Conservation (phyloP, 129 eudicot genomes). For the Smallanthus sonchifolius region DNA sequence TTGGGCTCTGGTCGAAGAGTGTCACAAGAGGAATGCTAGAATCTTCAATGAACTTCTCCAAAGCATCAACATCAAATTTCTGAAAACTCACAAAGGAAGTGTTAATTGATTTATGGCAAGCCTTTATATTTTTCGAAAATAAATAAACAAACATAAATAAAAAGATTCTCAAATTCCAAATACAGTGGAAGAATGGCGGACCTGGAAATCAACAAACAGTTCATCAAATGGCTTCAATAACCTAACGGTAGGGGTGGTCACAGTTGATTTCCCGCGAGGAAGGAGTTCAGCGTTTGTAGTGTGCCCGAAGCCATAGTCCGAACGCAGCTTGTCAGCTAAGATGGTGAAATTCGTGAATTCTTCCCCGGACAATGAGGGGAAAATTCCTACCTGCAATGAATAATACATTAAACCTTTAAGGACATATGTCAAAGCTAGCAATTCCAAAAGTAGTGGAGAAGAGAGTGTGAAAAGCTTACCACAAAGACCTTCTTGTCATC, state of each 20-base stretch:
- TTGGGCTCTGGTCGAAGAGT: conserved; percentile 48
- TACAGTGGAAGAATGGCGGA: conserved; percentile 13
- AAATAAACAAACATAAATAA: neutral
- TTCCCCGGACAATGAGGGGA: conserved; percentile 65
- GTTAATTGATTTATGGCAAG: neutral
- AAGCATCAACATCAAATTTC: conserved; percentile 62
- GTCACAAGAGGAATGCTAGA: conserved; percentile 57
- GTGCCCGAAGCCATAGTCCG: conserved; percentile 66
- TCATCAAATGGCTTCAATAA: conserved; percentile 90
- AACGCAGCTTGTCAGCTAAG: conserved; percentile 70
- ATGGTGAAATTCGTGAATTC: conserved; percentile 60
- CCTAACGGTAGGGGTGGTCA: conserved; percentile 60
- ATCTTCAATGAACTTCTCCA: conserved; percentile 70
- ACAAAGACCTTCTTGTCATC: conserved; percentile 52
- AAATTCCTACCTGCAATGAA: conserved; percentile 56
- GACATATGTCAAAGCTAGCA: neutral
- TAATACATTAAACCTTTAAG: neutral
- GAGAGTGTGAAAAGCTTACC: conserved; percentile 36
- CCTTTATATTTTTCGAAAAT: neutral
- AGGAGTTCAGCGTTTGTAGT: conserved; percentile 66
- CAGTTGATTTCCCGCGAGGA: conserved; percentile 53
- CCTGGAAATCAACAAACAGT: conserved; percentile 67
- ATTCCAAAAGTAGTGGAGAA: neutral
- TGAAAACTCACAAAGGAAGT: conserved; percentile 21
- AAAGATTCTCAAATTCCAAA: neutral